Conservation (phyloP, 148 eudicot genomes). For the Selenicereus undatus region DNA sequence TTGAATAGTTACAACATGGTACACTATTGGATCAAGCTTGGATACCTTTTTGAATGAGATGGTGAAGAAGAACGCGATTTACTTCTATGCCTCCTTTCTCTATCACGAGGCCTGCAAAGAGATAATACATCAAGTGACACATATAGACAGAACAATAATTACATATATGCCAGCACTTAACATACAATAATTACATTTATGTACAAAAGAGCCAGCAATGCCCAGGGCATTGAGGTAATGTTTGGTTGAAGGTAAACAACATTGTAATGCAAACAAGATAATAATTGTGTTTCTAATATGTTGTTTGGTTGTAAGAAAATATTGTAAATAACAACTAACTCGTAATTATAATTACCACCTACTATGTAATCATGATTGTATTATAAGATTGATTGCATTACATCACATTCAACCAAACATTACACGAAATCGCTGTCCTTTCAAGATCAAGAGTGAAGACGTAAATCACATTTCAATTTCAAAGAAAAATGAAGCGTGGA, state of each 20-base stretch:
- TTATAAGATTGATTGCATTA: no score
- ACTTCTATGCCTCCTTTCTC: conserved; percentile 56
- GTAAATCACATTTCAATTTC: neutral
- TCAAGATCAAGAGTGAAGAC: neutral
- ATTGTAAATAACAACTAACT: no score
- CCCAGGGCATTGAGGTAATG: neutral
- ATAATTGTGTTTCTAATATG: no score
- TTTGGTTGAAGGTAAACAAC: no score
- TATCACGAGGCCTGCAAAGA: conserved; percentile 52
- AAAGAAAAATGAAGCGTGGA: neutral
- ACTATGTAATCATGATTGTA: no score
- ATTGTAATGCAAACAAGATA: no score
- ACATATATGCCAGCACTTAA: neutral
- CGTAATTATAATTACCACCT: no score
- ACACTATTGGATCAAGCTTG: neutral
- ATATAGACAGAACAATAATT: neutral
- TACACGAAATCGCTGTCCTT: neutral
- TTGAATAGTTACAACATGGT: neutral
- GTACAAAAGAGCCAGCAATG: neutral
- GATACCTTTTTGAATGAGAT: conserved; percentile 50
- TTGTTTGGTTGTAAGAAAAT: no score
- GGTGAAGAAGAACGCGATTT: conserved; percentile 51
- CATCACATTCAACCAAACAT: no score
- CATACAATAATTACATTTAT: neutral
- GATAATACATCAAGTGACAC: neutral